Percentiles rank a stretch among this genome's conserved stretches.
Evolutionary conservation across 371 early-diverging fungal genomes (phyloP).

Genomic region (Actinomortierella ambigua): DNA sequence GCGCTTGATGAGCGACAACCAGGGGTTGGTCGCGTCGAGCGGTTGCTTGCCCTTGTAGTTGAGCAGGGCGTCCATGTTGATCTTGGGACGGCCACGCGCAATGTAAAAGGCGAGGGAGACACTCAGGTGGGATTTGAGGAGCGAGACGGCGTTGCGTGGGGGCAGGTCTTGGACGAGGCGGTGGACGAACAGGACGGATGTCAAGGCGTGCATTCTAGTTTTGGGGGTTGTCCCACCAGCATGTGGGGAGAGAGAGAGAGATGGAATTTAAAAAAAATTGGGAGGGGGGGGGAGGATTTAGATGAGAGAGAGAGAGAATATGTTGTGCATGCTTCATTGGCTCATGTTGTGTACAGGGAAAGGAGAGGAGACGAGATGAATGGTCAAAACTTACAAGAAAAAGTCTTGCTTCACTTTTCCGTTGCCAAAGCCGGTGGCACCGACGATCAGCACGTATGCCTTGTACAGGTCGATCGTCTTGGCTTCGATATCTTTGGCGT

Average conservation of each 20-base stretch:
- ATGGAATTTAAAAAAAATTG: background rate
- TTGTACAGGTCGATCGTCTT: slow-evolving; percentile 49
- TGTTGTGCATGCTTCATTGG: too few relatives aligned
- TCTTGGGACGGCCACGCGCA: slow-evolving; percentile 49
- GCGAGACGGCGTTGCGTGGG: slow-evolving; percentile 44
- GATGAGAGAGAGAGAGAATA: too few relatives aligned
- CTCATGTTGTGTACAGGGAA: too few relatives aligned
- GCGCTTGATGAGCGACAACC: slow-evolving; percentile 51
- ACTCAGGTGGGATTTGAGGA: slow-evolving; percentile 51
- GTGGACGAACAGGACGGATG: slow-evolving; percentile 58
- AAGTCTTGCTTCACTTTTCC: slow-evolving; percentile 49
- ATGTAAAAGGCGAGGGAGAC: slow-evolving; percentile 48
- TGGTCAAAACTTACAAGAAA: slow-evolving; percentile 44
- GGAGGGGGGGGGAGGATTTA: background rate
- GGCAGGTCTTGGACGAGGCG: slow-evolving; percentile 36
- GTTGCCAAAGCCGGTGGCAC: slow-evolving; percentile 37
- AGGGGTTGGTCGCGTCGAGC: slow-evolving; percentile 44
- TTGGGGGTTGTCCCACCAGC: too few relatives aligned
- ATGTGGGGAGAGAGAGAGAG: too few relatives aligned
- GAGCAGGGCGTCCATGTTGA: slow-evolving; percentile 47
- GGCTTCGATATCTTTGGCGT: slow-evolving; percentile 31
- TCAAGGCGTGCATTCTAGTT: slow-evolving; percentile 59
- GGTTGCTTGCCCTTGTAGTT: slow-evolving; percentile 23
- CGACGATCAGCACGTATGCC: slow-evolving; percentile 28
- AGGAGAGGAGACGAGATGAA: slow-evolving; percentile 6